Evolutionary conservation across 2,329 filamentous ascomycete genomes (phyloP).

Genomic region (Geosmithia flava): DNA sequence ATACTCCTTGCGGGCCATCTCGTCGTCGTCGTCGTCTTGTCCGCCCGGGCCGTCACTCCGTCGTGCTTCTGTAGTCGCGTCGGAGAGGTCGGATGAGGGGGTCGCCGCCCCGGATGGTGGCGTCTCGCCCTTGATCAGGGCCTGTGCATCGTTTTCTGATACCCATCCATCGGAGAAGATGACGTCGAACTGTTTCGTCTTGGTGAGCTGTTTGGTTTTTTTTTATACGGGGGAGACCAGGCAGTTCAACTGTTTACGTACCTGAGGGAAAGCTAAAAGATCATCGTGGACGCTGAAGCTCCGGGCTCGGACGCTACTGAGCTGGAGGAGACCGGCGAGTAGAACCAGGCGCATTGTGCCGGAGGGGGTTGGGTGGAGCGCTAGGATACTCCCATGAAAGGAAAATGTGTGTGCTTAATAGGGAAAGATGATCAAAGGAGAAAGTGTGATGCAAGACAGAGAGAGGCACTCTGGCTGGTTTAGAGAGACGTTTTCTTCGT

Average conservation of each 20-base stretch:
- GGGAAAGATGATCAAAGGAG: background rate
- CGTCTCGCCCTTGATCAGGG: slow-evolving; percentile 35
- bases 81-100: slow-evolving; percentile 24
- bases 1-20: slow-evolving; percentile 36
- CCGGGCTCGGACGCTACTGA: slow-evolving; percentile 34
- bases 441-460: too few species aligned
- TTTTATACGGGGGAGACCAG: too few species aligned
- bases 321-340: slow-evolving; percentile 29
- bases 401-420: too few species aligned
- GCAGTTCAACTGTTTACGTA: too few species aligned
- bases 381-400: background rate
- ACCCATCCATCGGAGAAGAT: slow-evolving; percentile 63
- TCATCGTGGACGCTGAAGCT: slow-evolving; percentile 83
- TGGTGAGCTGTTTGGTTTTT: background rate
- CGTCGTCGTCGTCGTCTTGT: slow-evolving; percentile 15
- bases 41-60: background rate
- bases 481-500: too few species aligned
- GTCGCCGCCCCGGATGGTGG: slow-evolving; percentile 20
- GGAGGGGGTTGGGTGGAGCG: background rate
- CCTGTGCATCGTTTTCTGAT: slow-evolving; percentile 55
- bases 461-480: too few species aligned
- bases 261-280: slow-evolving; percentile 75
- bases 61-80: slow-evolving; percentile 16
- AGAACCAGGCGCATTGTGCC: slow-evolving; percentile 37
- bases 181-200: slow-evolving; percentile 57